Conservation (phyloP, 129 eudicot genomes). For the Artemisia argyi region DNA sequence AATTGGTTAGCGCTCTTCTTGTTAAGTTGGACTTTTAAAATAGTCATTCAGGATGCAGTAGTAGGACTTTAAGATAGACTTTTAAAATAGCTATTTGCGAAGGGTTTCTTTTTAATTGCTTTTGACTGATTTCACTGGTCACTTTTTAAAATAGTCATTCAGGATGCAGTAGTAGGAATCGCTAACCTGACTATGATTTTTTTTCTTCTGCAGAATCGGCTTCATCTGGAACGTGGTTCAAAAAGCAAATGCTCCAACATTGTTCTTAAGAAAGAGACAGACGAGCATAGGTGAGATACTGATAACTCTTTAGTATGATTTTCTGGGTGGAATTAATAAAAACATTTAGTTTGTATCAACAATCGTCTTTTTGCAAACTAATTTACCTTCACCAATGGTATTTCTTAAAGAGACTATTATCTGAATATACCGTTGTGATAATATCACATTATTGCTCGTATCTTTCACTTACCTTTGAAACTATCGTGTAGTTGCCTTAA, state of each 20-base stretch:
- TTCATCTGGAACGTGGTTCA: conserved; percentile 16
- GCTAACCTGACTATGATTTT: neutral
- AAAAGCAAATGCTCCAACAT: conserved; percentile 25
- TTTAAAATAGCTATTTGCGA: too few relatives aligned
- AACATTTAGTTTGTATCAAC: neutral
- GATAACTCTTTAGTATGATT: neutral
- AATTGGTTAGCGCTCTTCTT: too few relatives aligned
- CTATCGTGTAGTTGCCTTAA: neutral
- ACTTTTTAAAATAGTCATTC: neutral
- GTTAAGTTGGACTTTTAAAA: too few relatives aligned
- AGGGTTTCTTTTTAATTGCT: neutral
- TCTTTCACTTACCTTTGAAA: conserved; percentile 9
- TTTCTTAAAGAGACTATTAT: neutral
- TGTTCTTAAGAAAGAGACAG: conserved; percentile 25
- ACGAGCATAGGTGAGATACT: conserved; percentile 24
- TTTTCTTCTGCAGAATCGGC: conserved; percentile 10
- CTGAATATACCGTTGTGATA: neutral
- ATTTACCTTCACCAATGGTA: neutral
- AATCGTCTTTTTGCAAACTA: conserved; percentile 8
- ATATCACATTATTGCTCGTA: neutral
- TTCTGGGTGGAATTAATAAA: neutral
- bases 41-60: too few relatives aligned
- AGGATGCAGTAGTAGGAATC: neutral
- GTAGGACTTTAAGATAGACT: too few relatives aligned
- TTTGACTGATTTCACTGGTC: neutral